Evolutionary conservation across 331 rosid species (phyloP).

Genomic region (Dryas integrifolia): DNA sequence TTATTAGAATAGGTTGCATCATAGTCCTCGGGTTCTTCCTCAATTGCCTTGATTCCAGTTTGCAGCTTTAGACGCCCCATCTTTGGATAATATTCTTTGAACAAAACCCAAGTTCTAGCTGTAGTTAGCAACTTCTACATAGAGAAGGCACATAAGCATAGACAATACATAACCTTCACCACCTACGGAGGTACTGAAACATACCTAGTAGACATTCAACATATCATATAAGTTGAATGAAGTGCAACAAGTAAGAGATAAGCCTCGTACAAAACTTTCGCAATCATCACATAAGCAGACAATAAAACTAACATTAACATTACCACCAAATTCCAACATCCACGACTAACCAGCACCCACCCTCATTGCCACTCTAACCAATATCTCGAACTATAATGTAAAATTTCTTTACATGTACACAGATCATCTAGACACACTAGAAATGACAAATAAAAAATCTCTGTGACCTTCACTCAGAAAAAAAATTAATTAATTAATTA

Average conservation of each 20-base stretch:
- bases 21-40: slow-evolving; percentile 83
- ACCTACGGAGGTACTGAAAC: slow-evolving; percentile 12
- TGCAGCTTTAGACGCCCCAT: slow-evolving; percentile 92
- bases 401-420: background rate
- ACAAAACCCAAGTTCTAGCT: slow-evolving; percentile 33
- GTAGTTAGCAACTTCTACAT: slow-evolving; percentile 30
- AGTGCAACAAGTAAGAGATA: slow-evolving; percentile 11
- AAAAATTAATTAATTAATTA: background rate
- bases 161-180: slow-evolving; percentile 20
- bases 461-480: background rate
- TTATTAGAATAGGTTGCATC: slow-evolving; percentile 56
- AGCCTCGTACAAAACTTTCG: background rate
- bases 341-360: background rate
- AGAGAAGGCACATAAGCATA: slow-evolving; percentile 32
- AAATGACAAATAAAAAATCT: background rate
- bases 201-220: slow-evolving; percentile 22
- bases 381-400: background rate
- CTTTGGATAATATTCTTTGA: slow-evolving; percentile 26
- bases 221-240: slow-evolving; percentile 24
- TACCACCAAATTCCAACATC: background rate
- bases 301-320: background rate
- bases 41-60: slow-evolving; percentile 67
- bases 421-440: background rate
- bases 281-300: background rate
- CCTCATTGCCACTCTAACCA: background rate